These are phyloP conservation scores for Skeletonema menzelii DNA, from an alignment of 108 stramenopile genomes.

Conservation along the genomic window DNA sequence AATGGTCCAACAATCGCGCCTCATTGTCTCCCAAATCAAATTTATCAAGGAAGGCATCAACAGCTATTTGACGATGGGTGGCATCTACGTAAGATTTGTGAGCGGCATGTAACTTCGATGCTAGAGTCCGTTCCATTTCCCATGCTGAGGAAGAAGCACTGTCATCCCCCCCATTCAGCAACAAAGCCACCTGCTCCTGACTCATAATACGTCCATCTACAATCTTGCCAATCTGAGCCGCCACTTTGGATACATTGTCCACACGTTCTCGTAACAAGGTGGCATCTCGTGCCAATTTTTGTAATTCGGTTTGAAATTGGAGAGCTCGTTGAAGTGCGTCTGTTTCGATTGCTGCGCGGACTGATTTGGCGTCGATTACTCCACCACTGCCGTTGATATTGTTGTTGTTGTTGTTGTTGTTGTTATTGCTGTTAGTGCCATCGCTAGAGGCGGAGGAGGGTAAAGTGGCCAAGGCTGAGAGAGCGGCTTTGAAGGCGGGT, in stretches of 20 bases:
- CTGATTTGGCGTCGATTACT: conserved; percentile 68
- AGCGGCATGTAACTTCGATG: conserved; percentile 47
- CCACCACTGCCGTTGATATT: conserved; percentile 18
- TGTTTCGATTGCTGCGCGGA: conserved; percentile 81
- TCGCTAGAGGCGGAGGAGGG: conserved; percentile 24
- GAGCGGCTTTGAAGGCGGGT: conserved; percentile 82
- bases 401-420: conserved; percentile 11
- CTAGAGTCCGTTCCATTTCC: conserved; percentile 64
- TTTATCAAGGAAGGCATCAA: conserved; percentile 79
- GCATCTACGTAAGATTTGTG: conserved; percentile 56
- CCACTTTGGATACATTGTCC: conserved; percentile 60
- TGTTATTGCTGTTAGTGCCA: conserved; percentile 26
- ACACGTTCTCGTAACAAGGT: conserved; percentile 50
- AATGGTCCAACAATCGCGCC: conserved; percentile 73
- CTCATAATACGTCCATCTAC: conserved; percentile 35
- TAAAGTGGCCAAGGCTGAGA: conserved; percentile 77
- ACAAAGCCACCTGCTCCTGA: neutral
- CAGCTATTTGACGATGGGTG: conserved; percentile 51
- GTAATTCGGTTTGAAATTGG: conserved; percentile 66
- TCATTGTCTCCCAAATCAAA: conserved; percentile 82
- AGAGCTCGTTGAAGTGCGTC: conserved; percentile 82
- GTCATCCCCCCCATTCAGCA: conserved; percentile 1
- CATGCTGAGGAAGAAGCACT: conserved; percentile 32
- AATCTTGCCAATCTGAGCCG: conserved; percentile 47
- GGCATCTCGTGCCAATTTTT: conserved; percentile 54